Base-by-base conservation (phyloP, 1,284 basidiomycete species). In the Marasmius sp. region DNA sequence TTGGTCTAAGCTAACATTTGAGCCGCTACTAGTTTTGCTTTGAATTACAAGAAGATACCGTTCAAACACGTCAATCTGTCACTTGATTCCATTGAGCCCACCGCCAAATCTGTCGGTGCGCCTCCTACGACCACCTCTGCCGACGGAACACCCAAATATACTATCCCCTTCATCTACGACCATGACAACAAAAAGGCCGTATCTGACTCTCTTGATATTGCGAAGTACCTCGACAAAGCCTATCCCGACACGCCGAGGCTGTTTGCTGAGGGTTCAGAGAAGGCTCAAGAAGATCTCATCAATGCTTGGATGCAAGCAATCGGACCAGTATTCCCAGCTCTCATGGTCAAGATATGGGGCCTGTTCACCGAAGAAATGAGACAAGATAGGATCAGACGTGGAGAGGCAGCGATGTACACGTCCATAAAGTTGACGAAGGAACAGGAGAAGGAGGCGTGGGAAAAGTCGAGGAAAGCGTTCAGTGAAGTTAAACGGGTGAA, bases 371-470 rank as follows among this genome's bases (percentile, higher is more conserved):
- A 6, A 7, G 50, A 18, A 78, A 72, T 39, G 59, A 67, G 52
- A 49, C 27, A 12, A 75, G 73, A 65, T 14, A 76, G 75, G 60
- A 70, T 70, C 20, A 57, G 12, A 27, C 71, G 70, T 0, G 64
- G 73, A 36, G 72, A 76, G 54, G 14, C 2, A 14, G 43, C 43
- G 18, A 14, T 18, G 43, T 14, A 45, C 14, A 14, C 18, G 43
- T 45, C 43, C 14, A 45, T 18, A 14, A 18, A 45, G 18, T 14
- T 14, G 3, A 14, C 18, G 43, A 45, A 14, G 18, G 43, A 14
- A 6, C 43, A 45, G 43, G 33, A 20, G 18, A 58, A 57, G 33
- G 41, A 45, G 16, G 39, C 49, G 38, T 39, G 12, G 8, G 22
- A 58, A 11, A 16, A 22, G 14, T 34, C 59, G n/a, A 34, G 58